These are phyloP conservation scores for Backusella luteola DNA, from an alignment of 192 early-diverging fungal species.

Conservation along the genomic window DNA sequence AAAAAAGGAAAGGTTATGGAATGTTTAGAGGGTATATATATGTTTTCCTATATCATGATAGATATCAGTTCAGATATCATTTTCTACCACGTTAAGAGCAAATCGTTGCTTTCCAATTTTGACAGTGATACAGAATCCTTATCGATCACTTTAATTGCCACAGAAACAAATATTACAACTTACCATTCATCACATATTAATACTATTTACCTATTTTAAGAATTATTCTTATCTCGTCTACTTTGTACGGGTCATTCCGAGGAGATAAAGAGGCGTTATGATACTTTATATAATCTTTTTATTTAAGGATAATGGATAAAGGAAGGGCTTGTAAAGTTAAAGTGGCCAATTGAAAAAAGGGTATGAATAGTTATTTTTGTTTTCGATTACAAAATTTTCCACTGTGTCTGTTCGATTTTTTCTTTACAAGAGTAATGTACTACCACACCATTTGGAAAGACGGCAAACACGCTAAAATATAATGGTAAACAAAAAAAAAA, in stretches of 20 bases:
- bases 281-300: background rate
- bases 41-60: background rate
- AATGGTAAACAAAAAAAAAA: background rate
- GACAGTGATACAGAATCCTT: background rate
- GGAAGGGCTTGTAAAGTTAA: background rate
- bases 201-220: background rate
- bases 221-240: background rate
- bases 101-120: background rate
- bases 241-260: constrained; percentile 4
- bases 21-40: background rate
- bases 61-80: constrained; percentile 2
- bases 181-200: background rate
- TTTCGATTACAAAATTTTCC: constrained; percentile 22
- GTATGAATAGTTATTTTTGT: background rate
- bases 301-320: constrained; percentile 9
- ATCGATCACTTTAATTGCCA: constrained; percentile 5
- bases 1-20: background rate
- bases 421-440: constrained; percentile 78
- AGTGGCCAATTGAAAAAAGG: background rate
- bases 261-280: background rate
- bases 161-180: background rate
- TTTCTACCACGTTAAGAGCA: background rate
- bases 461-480: constrained; percentile 65
- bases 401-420: constrained; percentile 38
- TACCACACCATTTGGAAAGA: constrained; percentile 67